Conservation (phyloP, 1,139 yeast genomes). For the Debaryomyces subglobosus region DNA sequence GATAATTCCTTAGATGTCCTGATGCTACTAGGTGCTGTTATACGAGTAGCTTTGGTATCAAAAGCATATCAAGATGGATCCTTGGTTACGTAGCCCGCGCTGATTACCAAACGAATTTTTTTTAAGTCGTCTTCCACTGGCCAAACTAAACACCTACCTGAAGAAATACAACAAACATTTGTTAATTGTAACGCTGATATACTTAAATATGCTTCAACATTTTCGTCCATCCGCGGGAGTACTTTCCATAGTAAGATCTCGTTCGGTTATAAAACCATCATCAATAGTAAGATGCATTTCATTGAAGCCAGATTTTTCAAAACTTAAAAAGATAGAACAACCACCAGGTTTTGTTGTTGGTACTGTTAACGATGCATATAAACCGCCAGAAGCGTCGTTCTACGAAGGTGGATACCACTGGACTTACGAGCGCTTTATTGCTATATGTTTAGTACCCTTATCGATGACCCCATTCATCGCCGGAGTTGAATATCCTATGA, state of each 20-base stretch:
- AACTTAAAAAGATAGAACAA: constrained; percentile 60
- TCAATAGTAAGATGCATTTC: constrained; percentile 24
- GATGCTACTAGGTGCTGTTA: neutral
- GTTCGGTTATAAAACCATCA: neutral
- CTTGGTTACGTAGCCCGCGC: neutral
- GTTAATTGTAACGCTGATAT: neutral
- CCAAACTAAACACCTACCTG: neutral
- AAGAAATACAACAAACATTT: neutral
- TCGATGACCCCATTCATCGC: constrained; percentile 64
- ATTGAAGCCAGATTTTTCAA: constrained; percentile 50
- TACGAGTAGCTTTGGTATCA: neutral
- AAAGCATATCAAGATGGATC: neutral
- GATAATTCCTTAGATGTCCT: neutral
- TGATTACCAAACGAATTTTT: constrained; percentile 5
- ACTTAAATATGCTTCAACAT: constrained; percentile 1
- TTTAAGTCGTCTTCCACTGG: constrained; percentile 3
- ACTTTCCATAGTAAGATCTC: neutral
- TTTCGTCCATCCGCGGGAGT: constrained; percentile 3
- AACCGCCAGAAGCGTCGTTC: constrained; percentile 57
- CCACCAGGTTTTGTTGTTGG: constrained; percentile 80
- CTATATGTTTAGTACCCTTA: constrained; percentile 65
- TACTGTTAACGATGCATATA: constrained; percentile 74
- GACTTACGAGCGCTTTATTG: constrained; percentile 65
- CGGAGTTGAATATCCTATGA: constrained; percentile 49
- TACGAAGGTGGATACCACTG: constrained; percentile 73